Evolutionary conservation across 805 yeast genomes (phyloP), one percentile per base, ranked within the genome.

Genomic region (Wickerhamiella brachini): DNA sequence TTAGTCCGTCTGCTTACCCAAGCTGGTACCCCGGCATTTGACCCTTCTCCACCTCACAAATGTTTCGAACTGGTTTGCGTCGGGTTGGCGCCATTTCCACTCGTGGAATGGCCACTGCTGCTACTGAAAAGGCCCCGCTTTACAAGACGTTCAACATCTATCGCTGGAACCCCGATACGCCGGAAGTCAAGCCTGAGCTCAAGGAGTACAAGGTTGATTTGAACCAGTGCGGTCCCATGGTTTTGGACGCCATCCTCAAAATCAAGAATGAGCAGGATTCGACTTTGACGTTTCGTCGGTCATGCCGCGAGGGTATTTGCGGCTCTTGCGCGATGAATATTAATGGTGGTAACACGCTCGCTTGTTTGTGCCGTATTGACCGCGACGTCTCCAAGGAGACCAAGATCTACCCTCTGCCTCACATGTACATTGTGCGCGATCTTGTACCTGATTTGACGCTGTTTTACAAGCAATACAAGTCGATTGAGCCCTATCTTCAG

Each of bases 291-390:
- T 85, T 93, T 72, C 83, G 98, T 75, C 83, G 98, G 72, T 88
- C 97, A 44, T 93, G 98, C 74, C 87, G 98, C 75, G 98, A 93
- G 74, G 98, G 98, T 63, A 93, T 93, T 59, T 93, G 98, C 75
- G 98, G 98, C 51, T 90, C 97, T 6, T 93, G 98, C 75, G 98
- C 98, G 60, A 93, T 93, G 98, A 93, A 93, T 76, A 93, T 93
- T 69, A 95, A 95, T 58, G 98, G 98, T 60, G 78, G 84, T 68
- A 93, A 93, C 78, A 93, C 98, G 31, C 77, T 93, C 61, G 98
- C 98, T 38, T 93, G 98, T 73, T 73, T 93, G 60, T 88, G 97
- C 75, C 83, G 86, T 69, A 88, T 93, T 64, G 95, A 93, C 68
- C 78, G 80, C 61, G 84, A 89, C 69, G 71, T 74, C 34, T 57